Evolutionary conservation across 768 basidiomycete genomes (phyloP).

Genomic region (Mycena maculata): DNA sequence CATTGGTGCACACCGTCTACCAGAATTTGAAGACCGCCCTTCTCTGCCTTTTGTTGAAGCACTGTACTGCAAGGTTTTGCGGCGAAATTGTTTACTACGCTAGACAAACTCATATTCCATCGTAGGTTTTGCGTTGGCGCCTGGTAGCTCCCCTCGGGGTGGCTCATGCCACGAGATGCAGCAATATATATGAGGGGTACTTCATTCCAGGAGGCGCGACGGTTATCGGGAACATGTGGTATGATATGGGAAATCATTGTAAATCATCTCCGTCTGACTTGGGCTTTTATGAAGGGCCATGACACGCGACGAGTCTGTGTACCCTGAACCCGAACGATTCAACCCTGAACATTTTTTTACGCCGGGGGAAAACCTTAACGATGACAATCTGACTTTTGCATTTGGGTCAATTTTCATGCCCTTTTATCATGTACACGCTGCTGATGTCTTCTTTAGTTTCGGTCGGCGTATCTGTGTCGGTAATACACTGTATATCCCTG

Average conservation of each 20-base stretch:
- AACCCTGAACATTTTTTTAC: constrained; percentile 11
- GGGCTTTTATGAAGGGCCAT: constrained; percentile 11
- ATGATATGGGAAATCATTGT: background rate
- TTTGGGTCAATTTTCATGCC: background rate
- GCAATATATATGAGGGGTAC: constrained; percentile 31
- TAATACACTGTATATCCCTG: too few relatives aligned
- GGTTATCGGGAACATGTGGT: constrained; percentile 13
- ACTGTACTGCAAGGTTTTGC: constrained; percentile 38
- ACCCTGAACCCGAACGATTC: constrained; percentile 12
- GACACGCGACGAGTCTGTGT: constrained; percentile 3
- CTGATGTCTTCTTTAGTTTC: background rate
- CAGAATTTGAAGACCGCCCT: constrained; percentile 22
- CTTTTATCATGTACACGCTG: background rate
- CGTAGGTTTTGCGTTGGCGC: constrained; percentile 38
- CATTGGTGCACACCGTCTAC: constrained; percentile 3
- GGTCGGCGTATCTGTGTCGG: constrained; percentile 13
- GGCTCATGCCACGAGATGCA: constrained; percentile 25
- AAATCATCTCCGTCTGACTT: background rate
- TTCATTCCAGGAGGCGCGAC: constrained; percentile 29
- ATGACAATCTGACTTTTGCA: background rate
- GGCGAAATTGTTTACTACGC: too few relatives aligned
- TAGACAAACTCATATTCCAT: too few relatives aligned
- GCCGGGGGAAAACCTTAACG: background rate
- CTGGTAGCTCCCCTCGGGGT: constrained; percentile 33
- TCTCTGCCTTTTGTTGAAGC: constrained; percentile 41